Evolutionary conservation across 1,139 yeast species (phyloP).

Genomic region (Scheffersomyces titani): DNA sequence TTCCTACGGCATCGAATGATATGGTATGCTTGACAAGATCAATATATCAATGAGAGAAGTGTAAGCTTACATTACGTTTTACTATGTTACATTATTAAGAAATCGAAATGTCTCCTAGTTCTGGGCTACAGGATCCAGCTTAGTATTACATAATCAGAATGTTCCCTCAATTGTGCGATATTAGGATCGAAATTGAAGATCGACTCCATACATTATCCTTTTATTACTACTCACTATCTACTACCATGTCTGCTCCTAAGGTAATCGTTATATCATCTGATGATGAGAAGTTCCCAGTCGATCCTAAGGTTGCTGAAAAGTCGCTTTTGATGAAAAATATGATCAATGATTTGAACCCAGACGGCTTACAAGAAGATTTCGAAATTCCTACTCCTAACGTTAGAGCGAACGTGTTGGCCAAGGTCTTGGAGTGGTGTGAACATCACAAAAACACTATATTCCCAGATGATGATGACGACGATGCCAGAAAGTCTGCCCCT

Average conservation of each 20-base stretch:
- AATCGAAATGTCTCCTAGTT: neutral
- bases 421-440: constrained; percentile 96
- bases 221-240: neutral
- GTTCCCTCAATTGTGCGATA: neutral
- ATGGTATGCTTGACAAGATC: neutral
- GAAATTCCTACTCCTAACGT: constrained; percentile 95
- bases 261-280: constrained; percentile 72
- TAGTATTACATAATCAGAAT: neutral
- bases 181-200: neutral
- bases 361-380: constrained; percentile 61
- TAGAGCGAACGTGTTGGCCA: constrained; percentile 80
- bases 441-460: constrained; percentile 87
- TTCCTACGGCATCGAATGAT: too few relatives aligned
- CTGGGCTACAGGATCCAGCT: neutral
- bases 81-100: neutral
- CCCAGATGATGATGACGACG: constrained; percentile 74
- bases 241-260: constrained; percentile 32
- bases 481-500: constrained; percentile 72
- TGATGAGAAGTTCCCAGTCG: constrained; percentile 72
- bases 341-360: constrained; percentile 77
- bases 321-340: constrained; percentile 86
- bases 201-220: neutral
- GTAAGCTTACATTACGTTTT: neutral
- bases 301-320: constrained; percentile 85
- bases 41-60: neutral